These are phyloP conservation scores for Leishmania lainsoni DNA, from an alignment of 208 protist genomes.

Conservation along the genomic window DNA sequence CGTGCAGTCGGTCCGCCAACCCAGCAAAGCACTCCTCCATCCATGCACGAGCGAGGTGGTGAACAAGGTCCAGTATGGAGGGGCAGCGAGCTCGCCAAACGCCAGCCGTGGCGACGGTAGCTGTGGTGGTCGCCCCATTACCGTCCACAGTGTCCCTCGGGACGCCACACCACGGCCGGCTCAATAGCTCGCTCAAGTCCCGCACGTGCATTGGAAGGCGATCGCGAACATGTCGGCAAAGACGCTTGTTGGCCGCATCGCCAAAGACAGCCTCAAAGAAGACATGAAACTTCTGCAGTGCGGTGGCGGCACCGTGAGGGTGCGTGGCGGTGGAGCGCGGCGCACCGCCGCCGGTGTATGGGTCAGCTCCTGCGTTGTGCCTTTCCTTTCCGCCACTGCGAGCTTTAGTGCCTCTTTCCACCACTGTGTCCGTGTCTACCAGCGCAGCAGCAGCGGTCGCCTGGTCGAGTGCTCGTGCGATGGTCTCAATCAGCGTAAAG, in stretches of 20 bases:
- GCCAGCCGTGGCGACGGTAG: neutral
- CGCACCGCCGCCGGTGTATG: neutral
- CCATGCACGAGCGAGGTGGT: conserved; percentile 29
- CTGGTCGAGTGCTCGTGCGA: conserved; percentile 20
- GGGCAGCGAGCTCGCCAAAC: conserved; percentile 18
- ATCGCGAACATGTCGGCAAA: conserved; percentile 23
- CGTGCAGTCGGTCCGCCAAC: conserved; percentile 13
- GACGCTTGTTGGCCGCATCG: conserved; percentile 17
- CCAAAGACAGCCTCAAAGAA: conserved; percentile 24
- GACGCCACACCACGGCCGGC: conserved; percentile 17
- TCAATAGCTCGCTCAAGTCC: conserved; percentile 17
- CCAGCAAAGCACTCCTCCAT: conserved; percentile 31
- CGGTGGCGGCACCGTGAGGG: neutral
- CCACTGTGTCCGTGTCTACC: neutral
- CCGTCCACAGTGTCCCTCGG: neutral
- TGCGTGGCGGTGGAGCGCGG: neutral
- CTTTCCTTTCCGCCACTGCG: neutral
- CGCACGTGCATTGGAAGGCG: conserved; percentile 20
- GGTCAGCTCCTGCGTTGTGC: neutral
- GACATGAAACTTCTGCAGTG: conserved; percentile 2
- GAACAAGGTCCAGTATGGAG: conserved; percentile 34
- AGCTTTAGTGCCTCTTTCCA: neutral
- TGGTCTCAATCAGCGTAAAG: conserved; percentile 27
- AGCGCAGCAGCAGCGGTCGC: neutral
- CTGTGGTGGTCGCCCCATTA: no score